These are phyloP conservation scores for Coniochaeta pulveracea DNA, from an alignment of 2,329 filamentous ascomycete species.

Conservation along the genomic window DNA sequence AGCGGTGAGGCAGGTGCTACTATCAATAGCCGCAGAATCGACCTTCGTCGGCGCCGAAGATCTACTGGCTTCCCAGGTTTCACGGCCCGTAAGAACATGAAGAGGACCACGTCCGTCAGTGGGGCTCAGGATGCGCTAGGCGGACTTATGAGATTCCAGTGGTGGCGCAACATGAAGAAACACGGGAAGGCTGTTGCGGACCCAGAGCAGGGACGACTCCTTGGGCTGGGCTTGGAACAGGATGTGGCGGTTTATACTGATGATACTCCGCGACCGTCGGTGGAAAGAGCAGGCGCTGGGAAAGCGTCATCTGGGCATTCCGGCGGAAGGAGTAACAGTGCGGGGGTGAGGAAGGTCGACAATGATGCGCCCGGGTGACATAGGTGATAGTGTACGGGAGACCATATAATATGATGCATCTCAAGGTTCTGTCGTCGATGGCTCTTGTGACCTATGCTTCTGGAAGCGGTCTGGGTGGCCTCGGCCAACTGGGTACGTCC, in stretches of 20 bases:
- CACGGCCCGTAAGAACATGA: slow-evolving; percentile 34
- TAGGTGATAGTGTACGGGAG: no score
- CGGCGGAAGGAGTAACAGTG: not conserved
- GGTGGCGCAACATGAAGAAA: slow-evolving; percentile 29
- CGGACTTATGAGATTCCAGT: slow-evolving; percentile 41
- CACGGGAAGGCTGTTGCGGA: slow-evolving; percentile 2
- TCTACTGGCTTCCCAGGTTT: slow-evolving; percentile 54
- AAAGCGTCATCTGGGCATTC: not conserved
- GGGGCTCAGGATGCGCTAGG: slow-evolving; percentile 38
- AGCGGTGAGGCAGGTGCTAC: no score
- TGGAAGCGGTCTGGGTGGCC: no score
- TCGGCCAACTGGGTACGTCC: no score
- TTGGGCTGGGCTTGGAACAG: not conserved
- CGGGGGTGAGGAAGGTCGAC: not conserved
- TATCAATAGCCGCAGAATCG: slow-evolving; percentile 16
- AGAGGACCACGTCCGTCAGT: slow-evolving; percentile 16
- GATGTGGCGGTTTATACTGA: not conserved
- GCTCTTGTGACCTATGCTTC: no score
- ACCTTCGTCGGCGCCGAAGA: slow-evolving; percentile 36
- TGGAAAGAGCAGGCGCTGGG: not conserved
- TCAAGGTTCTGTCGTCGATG: no score
- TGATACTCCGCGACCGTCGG: not conserved
- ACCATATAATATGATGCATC: not conserved
- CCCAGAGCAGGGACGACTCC: slow-evolving; percentile 1
- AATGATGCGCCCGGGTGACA: slow-evolving; percentile 2